These are phyloP conservation scores for Cladosporium sp. DNA, from an alignment of 2,329 filamentous ascomycete genomes.

Conservation along the genomic window DNA sequence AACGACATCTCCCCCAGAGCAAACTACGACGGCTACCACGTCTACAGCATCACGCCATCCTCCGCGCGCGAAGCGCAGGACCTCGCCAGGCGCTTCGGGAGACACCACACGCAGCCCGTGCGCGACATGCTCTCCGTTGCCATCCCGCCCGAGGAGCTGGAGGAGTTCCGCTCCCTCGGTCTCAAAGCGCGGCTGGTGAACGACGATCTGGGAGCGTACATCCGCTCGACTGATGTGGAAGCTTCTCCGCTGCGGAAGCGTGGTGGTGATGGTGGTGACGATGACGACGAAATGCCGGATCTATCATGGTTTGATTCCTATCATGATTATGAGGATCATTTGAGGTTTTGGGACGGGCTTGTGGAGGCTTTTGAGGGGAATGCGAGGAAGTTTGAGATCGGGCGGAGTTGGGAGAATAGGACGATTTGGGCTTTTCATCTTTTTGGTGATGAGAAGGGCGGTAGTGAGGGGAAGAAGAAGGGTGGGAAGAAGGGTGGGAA, in stretches of 20 bases:
- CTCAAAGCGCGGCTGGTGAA: conserved; percentile 37
- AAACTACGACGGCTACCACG: conserved; percentile 40
- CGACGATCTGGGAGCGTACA: conserved; percentile 41
- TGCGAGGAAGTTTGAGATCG: conserved; percentile 48
- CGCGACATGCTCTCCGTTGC: conserved; percentile 25
- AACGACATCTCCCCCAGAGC: conserved; percentile 14
- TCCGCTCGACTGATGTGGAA: conserved; percentile 19
- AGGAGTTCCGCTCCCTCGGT: conserved; percentile 30
- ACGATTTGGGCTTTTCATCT: conserved; percentile 49
- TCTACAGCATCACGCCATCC: conserved; percentile 23
- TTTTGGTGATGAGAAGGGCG: conserved; percentile 47
- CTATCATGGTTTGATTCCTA: conserved; percentile 52
- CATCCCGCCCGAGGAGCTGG: conserved; percentile 5
- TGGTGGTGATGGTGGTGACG: no score
- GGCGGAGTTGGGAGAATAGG: conserved; percentile 45
- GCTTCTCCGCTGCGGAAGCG: conserved; percentile 9
- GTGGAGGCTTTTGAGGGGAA: conserved; percentile 43
- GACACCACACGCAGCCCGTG: conserved; percentile 30
- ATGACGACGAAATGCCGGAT: conserved; percentile 21
- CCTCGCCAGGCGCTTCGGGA: conserved; percentile 31
- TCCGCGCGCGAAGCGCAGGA: neutral
- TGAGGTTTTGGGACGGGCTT: conserved; percentile 47
- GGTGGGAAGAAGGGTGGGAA: neutral
- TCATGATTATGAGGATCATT: conserved; percentile 51
- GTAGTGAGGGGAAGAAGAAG: neutral